Base-by-base conservation (phyloP, 2,329 filamentous ascomycete genomes). In the Calonectria crousiana region DNA sequence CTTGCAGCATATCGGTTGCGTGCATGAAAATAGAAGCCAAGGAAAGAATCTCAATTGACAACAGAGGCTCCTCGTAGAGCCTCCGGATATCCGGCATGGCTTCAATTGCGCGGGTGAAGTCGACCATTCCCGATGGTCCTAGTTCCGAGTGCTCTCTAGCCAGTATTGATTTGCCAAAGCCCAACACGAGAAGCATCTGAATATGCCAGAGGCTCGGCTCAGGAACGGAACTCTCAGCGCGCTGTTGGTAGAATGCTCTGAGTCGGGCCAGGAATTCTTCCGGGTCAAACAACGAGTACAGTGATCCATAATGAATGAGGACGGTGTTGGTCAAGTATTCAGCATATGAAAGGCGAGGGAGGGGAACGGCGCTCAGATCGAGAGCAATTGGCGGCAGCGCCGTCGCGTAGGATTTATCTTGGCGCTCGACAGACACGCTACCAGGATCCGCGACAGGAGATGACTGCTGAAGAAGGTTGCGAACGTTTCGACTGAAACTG, bases 21-120 rank as follows among this genome's bases (percentile, higher is more conserved):
- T 78, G 76, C 76, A 78, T 78, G 65, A 77, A 78, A 36, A 78
- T 69, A 10, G 77, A 67, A 9, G 73, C 51, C 18, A 78, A 14
- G 10, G 73, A 78, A 4, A 78, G 65, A 9, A 78, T 69, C 64
- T 78, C 77, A n/a, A 78, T 78, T 14, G 77, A 75, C 30, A 78
- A 34, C 4, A 78, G 26, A 13, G 77, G 76, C 14, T 76, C 34
- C 18, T 78, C 75, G 6, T 76, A 78, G 0, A 78, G 70, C 14
- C 75, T 66, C 20, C 77, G 72, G 32, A 78, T 70, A 23, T 78
- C 77, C 4, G 77, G 76, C 47, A 78, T 72, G 2, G 77, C 76
- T 18, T 77, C 71, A 10, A 78, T 69, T 2, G 77, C 77, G 14
- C 51, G 38, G 9, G 51, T 77, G n/a, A 78, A 78, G n/a, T 77